Base-by-base conservation (phyloP, 2,329 filamentous ascomycete species). In the Pseudogymnoascus sp. region DNA sequence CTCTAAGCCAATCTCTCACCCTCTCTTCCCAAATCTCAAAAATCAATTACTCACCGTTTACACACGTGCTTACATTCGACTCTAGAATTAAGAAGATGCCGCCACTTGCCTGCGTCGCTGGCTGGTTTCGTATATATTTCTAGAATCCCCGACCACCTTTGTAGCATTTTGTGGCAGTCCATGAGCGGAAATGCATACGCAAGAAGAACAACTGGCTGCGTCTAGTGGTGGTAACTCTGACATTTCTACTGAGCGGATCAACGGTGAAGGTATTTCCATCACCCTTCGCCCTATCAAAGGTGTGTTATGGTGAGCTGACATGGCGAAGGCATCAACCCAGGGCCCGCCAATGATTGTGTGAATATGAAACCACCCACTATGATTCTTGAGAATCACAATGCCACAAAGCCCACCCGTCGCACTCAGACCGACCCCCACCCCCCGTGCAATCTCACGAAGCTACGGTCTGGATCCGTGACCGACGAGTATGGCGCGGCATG, bases 121-220 rank as follows among this genome's bases (percentile, higher is more conserved):
- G 28, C 9, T 55, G 49, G 49, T 55, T 55, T 22, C 49, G 16
- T 55, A 55, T 55, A 55, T 55, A 55, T 55, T 55, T 55, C 49
- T 55, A 55, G 5, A 11, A 35, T 33, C 11, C 28, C 11, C 16
- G 7, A 12, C 16, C 28, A 33, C n/a, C 9, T 33, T 14, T 19
- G 22, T 14, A 55, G 4, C 28, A 33, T 19, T 33, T 22, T 22
- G 14, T n/a, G n/a, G 11, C 49, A 35, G 11, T 16, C 22, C n/a
- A 55, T 55, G 28, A 55, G 28, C 49, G 28, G 16, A 55, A 55
- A 55, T 55, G 28, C 49, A 55, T 55, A 55, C 49, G 9, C 7
- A 55, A 2, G 49, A 55, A 19, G 49, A 55, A 33, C 49, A 55
- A 55, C 28, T 55, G n/a, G 49, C 28, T 3, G 11, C n/a, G 22